Evolutionary conservation across 1,284 basidiomycete species (phyloP).

Genomic region (Pisolithus thermaeus): DNA sequence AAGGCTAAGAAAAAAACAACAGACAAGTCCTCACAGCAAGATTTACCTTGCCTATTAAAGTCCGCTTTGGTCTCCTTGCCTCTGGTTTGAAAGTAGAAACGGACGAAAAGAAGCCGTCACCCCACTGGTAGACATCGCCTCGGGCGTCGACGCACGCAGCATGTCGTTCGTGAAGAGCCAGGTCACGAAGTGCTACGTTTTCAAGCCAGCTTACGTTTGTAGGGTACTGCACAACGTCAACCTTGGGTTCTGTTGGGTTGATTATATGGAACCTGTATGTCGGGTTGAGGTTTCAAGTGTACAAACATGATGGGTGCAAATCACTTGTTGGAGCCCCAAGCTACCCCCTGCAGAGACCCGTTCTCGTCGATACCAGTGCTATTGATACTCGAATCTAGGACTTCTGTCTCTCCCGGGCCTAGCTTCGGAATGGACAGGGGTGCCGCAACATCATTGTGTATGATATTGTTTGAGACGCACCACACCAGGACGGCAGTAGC

Average conservation of each 20-base stretch:
- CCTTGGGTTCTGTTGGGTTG: conserved; percentile 30
- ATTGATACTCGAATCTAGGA: conserved; percentile 4
- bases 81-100: conserved; percentile 16
- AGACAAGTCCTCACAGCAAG: neutral
- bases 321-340: conserved; percentile 59
- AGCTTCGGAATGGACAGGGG: conserved; percentile 7
- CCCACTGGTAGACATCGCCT: conserved; percentile 91
- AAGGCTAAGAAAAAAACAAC: neutral
- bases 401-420: neutral
- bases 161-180: conserved; percentile 69
- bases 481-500: conserved; percentile 26
- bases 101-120: conserved; percentile 52
- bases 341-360: conserved; percentile 35
- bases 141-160: conserved; percentile 81
- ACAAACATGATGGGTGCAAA: conserved; percentile 9
- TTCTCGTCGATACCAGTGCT: conserved; percentile 21
- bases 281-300: neutral
- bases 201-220: conserved; percentile 50
- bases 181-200: conserved; percentile 67
- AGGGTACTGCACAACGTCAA: conserved; percentile 43
- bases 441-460: conserved; percentile 31
- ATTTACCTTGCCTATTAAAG: conserved; percentile 67
- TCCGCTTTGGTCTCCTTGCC: conserved; percentile 30
- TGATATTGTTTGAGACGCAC: conserved; percentile 26
- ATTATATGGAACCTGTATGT: conserved; percentile 40